Conservation (phyloP, 2,329 filamentous ascomycete species). For the Magnaporthiopsis poae region DNA sequence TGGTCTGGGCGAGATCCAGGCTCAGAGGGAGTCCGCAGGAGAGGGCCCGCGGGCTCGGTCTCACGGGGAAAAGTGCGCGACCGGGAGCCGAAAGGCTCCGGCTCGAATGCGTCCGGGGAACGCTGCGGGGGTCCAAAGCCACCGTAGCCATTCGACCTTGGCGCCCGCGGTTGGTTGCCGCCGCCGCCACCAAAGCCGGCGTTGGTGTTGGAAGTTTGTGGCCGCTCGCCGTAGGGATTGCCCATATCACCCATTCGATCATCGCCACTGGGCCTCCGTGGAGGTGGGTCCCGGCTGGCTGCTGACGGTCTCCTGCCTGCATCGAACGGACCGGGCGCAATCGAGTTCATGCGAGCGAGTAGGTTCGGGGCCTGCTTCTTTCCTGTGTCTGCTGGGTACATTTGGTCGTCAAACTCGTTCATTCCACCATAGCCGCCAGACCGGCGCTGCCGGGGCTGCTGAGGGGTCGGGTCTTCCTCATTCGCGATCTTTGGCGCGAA, state of each 20-base stretch:
- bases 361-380: conserved; percentile 32
- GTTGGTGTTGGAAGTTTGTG: conserved; percentile 24
- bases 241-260: conserved; percentile 18
- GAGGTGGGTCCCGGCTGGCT: conserved; percentile 24
- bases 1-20: conserved; percentile 33
- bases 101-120: conserved; percentile 27
- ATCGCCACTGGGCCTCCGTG: conserved; percentile 4
- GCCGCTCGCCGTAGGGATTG: conserved; percentile 18
- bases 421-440: conserved; percentile 43
- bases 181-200: conserved; percentile 22
- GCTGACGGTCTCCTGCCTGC: conserved; percentile 25
- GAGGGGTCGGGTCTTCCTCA: conserved; percentile 30
- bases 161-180: conserved; percentile 26
- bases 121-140: conserved; percentile 41
- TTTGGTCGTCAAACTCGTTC: conserved; percentile 28
- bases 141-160: conserved; percentile 45
- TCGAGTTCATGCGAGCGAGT: conserved; percentile 53
- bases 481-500: conserved; percentile 36
- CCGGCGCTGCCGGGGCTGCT: conserved; percentile 26
- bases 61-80: conserved; percentile 45
- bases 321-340: conserved; percentile 59
- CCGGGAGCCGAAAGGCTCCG: conserved; percentile 29
- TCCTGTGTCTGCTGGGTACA: conserved; percentile 40
- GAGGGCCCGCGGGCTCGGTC: conserved; percentile 26
- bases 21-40: conserved; percentile 37